These are phyloP conservation scores for Boeremia lycopersici DNA, from an alignment of 2,329 filamentous ascomycete genomes.

Conservation along the genomic window DNA sequence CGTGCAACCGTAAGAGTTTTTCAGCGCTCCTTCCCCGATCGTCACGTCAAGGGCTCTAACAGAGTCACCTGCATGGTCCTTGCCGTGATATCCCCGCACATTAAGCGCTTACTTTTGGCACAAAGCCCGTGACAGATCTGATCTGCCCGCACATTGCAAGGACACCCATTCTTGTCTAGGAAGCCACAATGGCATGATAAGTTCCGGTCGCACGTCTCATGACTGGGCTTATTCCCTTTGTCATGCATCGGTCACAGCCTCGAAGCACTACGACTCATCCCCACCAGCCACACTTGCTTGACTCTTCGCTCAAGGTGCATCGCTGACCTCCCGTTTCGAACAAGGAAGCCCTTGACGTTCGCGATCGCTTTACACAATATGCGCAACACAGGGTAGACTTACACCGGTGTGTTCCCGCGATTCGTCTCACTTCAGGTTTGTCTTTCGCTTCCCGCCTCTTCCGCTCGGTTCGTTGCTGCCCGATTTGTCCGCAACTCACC, in stretches of 20 bases:
- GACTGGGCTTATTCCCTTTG: constrained; percentile 15
- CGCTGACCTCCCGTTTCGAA: constrained; percentile 11
- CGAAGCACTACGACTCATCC: constrained; percentile 10
- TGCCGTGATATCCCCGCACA: constrained; percentile 16
- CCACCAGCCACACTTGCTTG: constrained; percentile 19
- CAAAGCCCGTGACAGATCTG: constrained; percentile 22
- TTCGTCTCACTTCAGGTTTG: constrained; percentile 23
- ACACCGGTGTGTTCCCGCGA: constrained; percentile 14
- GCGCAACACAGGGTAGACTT: constrained; percentile 23
- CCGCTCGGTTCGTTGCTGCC: constrained; percentile 24
- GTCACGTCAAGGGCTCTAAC: constrained; percentile 7
- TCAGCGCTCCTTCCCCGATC: background rate
- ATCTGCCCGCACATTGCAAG: constrained; percentile 22
- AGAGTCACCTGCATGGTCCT: constrained; percentile 24
- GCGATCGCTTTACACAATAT: constrained; percentile 24
- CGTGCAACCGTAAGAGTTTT: constrained; percentile 3
- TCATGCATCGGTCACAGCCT: constrained; percentile 7
- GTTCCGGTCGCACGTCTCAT: constrained; percentile 21
- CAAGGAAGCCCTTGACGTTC: constrained; percentile 22
- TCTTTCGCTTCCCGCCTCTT: constrained; percentile 22
- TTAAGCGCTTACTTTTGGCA: constrained; percentile 30
- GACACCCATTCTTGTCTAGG: constrained; percentile 20
- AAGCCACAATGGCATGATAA: constrained; percentile 24
- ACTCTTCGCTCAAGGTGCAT: constrained; percentile 16
- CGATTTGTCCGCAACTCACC: constrained; percentile 18